phyloP scores from a whole-genome alignment of 495 filamentous ascomycete species.

The Xylaria nigripes region DNA sequence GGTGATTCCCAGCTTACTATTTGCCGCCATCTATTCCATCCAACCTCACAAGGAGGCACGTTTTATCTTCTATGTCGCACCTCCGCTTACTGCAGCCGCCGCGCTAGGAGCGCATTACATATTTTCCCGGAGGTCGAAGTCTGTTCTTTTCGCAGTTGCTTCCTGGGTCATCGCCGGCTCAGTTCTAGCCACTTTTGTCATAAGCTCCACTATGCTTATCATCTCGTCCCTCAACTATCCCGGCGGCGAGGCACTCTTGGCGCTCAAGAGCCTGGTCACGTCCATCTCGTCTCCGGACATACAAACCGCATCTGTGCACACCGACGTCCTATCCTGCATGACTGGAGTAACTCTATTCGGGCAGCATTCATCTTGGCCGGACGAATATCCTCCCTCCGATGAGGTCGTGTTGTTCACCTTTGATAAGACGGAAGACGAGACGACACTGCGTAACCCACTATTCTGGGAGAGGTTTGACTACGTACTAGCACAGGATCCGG shows the following conservation, averaged over 20 bases:
- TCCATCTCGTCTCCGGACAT: slow-evolving; percentile 24
- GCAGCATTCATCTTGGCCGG: slow-evolving; percentile 32
- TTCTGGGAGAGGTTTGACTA: slow-evolving; percentile 88
- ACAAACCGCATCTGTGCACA: slow-evolving; percentile 49
- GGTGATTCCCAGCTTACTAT: slow-evolving; percentile 58
- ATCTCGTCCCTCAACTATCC: slow-evolving; percentile 79
- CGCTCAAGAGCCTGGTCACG: slow-evolving; percentile 45
- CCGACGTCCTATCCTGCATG: slow-evolving; percentile 85
- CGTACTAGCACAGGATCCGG: slow-evolving; percentile 61
- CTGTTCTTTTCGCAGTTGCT: slow-evolving; percentile 46
- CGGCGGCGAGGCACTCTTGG: slow-evolving; percentile 61
- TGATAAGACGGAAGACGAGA: slow-evolving; percentile 58
- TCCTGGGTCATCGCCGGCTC: slow-evolving; percentile 49
- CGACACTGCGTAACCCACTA: slow-evolving; percentile 43
- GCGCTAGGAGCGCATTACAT: slow-evolving; percentile 66
- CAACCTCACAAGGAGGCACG: slow-evolving; percentile 96
- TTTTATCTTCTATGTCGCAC: slow-evolving; percentile 86
- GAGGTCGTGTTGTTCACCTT: slow-evolving; percentile 29
- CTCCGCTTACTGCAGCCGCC: slow-evolving; percentile 68
- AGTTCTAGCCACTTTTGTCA: slow-evolving; percentile 48
- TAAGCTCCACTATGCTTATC: slow-evolving; percentile 56
- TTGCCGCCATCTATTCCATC: slow-evolving; percentile 68
- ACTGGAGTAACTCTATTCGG: slow-evolving; percentile 89
- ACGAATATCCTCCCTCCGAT: slow-evolving; percentile 4
- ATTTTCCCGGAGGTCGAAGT: slow-evolving; percentile 59